A percentile compares a stretch with the other conserved stretches of the same genome.
These are phyloP conservation scores for Hammondia hammondi DNA, from an alignment of 169 alveolate genomes.

Conservation along the genomic window DNA sequence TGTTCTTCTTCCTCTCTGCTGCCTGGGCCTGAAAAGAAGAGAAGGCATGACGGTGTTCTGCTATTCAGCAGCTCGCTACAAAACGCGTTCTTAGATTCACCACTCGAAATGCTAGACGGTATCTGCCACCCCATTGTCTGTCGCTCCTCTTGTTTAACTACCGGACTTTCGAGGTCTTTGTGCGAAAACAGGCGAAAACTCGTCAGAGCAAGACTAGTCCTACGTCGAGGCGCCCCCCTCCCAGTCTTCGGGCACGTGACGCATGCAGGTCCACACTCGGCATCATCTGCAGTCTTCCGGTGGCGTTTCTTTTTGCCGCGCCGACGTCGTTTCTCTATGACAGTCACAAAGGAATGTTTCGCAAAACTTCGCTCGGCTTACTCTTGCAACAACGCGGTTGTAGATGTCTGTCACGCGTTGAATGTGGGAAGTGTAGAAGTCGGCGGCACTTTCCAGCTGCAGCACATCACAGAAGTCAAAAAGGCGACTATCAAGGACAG, in stretches of 20 bases:
- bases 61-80: too few species aligned
- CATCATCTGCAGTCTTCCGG: neutral
- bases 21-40: conserved; percentile 22
- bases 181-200: too few species aligned
- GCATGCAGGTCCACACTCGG: neutral
- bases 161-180: too few species aligned
- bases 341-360: neutral
- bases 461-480: neutral
- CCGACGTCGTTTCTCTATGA: neutral
- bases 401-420: conserved; percentile 33
- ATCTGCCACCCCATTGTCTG: too few species aligned
- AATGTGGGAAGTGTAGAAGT: conserved; percentile 16
- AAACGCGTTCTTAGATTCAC: too few species aligned
- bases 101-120: too few species aligned
- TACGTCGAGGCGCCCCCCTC: too few species aligned
- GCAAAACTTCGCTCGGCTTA: neutral
- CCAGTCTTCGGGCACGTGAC: neutral
- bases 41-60: neutral
- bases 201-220: too few species aligned
- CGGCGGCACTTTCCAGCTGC: conserved; percentile 35
- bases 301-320: neutral
- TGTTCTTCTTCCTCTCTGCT: conserved; percentile 34
- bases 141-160: too few species aligned
- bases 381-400: conserved; percentile 30
- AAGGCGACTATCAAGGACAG: neutral